Evolutionary conservation across 345 rosid species (phyloP), one percentile per base, ranked within the genome.

Genomic region (Boechera divaricarpa): DNA sequence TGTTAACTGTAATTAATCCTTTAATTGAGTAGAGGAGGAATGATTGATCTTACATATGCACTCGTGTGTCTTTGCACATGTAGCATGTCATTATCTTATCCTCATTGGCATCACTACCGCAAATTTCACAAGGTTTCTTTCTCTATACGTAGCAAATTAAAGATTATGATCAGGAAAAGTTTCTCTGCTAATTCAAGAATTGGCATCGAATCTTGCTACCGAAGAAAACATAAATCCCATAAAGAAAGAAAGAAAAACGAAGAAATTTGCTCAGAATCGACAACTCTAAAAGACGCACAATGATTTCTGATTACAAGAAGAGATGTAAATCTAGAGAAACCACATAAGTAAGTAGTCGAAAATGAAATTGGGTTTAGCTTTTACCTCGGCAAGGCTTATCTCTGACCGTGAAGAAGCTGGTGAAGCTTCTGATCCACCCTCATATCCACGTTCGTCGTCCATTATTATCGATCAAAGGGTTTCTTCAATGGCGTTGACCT

Each of bases 51-150:
- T 67, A 75, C 73, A 2, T 47, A 67, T 75, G 79, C 33, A 67
- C 73, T 58, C 73, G 32, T 6, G 56, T 49, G 4, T 15, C 48
- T 18, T 15, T 10, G 67, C 79, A 67, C 0, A 0, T 1, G 13
- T 47, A 48, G 51, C 73, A 67, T 9, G 52, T 47, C 26, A 60
- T 24, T 69, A 76, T 9, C 35, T 7, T 0, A 16, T 58, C 2
- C 2, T 29, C 62, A 18, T 56, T 16, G 4, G 49, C 74, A 35
- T 35, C 18, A 51, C 38, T 61, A 29, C 62, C 74, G 10, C 74
- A 76, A 18, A 51, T 31, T 15, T 68, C 51, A 68, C 79, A 69
- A 38, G 69, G 74, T 45, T 59, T 60, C 67, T 62, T 51, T 35
- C 21, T 32, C 63, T 57, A 10, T n/a, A 57, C 63, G 56, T 67